Conservation (phyloP, 441 rosid genomes). For the Croton laevigatus region DNA sequence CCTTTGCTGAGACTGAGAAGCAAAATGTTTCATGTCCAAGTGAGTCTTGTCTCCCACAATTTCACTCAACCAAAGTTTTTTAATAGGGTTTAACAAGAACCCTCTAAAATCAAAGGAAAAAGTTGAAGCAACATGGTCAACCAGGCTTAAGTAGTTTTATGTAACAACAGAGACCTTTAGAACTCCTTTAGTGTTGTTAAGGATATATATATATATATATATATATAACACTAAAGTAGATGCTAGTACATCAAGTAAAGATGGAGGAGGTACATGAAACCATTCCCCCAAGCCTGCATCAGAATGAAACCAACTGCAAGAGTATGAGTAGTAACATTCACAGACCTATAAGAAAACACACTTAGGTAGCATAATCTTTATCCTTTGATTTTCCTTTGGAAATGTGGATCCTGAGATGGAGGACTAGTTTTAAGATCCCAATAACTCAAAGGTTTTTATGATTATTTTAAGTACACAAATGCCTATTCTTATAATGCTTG, state of each 20-base stretch:
- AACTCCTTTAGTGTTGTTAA: not conserved
- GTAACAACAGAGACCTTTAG: not conserved
- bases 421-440: not conserved
- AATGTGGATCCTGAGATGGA: not conserved
- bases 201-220: not conserved
- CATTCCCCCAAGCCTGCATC: no score
- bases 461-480: not conserved
- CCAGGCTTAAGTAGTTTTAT: constrained; percentile 8
- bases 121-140: constrained; percentile 2
- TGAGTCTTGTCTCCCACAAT: not conserved
- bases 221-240: no score
- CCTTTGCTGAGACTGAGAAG: not conserved
- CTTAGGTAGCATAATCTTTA: not conserved
- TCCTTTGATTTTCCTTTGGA: not conserved
- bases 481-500: not conserved
- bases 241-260: no score
- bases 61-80: not conserved
- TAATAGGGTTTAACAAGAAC: not conserved
- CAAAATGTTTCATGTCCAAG: not conserved
- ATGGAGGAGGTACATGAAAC: no score
- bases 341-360: no score
- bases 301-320: no score
- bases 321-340: no score
- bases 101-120: not conserved
- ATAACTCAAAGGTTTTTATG: not conserved